These are phyloP conservation scores for Violaceomyces palustris DNA, from an alignment of 1,284 basidiomycete genomes.

Conservation along the genomic window DNA sequence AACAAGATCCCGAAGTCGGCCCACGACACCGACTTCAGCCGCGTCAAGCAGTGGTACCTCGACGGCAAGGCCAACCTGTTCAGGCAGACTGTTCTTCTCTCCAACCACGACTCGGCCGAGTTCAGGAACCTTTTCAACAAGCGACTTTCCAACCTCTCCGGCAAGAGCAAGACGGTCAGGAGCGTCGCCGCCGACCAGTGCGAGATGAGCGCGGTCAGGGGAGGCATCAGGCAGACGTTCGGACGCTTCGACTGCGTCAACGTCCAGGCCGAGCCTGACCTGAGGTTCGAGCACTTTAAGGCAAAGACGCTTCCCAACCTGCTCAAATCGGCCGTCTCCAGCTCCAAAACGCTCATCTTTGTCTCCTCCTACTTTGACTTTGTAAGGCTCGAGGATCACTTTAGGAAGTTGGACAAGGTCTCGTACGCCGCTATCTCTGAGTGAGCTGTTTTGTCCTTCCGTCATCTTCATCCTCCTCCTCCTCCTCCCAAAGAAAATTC, in stretches of 20 bases:
- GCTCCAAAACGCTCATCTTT: conserved; percentile 79
- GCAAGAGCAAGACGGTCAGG: conserved; percentile 60
- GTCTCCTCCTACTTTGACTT: conserved; percentile 96
- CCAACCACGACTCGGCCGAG: conserved; percentile 84
- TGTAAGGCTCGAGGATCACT: conserved; percentile 79
- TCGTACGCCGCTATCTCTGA: conserved; percentile 72
- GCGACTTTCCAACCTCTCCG: conserved; percentile 73
- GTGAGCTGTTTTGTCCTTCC: conserved; percentile 56
- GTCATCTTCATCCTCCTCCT: no score
- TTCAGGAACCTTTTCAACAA: conserved; percentile 71
- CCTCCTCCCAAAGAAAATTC: neutral
- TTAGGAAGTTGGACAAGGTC: conserved; percentile 63
- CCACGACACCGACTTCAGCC: conserved; percentile 88
- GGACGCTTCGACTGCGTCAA: conserved; percentile 68
- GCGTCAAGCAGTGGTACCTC: conserved; percentile 95
- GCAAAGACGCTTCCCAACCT: conserved; percentile 75
- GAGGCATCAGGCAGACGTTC: conserved; percentile 61
- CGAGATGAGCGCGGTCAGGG: conserved; percentile 15
- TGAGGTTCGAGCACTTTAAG: conserved; percentile 78
- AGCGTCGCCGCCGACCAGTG: conserved; percentile 5
- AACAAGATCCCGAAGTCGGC: conserved; percentile 88
- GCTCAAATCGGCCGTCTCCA: conserved; percentile 84
- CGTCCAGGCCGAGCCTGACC: conserved; percentile 75
- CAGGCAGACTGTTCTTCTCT: conserved; percentile 83
- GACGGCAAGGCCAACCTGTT: conserved; percentile 74